These are phyloP conservation scores for Trametes versicolor DNA, from an alignment of 1,284 basidiomycete genomes.

Conservation along the genomic window DNA sequence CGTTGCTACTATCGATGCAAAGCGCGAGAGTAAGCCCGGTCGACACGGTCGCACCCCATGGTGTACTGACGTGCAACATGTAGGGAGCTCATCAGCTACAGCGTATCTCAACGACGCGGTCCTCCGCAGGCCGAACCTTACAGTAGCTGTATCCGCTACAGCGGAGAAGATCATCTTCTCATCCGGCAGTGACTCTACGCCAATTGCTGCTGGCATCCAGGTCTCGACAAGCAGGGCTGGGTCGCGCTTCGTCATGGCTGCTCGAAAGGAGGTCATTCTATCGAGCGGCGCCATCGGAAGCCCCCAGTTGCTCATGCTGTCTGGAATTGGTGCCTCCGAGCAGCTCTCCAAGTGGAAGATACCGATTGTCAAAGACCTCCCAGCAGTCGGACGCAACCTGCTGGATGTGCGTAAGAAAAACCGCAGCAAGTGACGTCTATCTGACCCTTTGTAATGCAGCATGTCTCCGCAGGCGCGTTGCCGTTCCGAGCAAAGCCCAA, in stretches of 20 bases:
- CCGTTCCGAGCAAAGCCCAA: slow-evolving; percentile 42
- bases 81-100: slow-evolving; percentile 50
- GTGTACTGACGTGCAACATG: too few relatives aligned
- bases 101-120: slow-evolving; percentile 50
- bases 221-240: slow-evolving; percentile 34
- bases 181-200: slow-evolving; percentile 10
- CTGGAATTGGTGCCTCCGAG: slow-evolving; percentile 54
- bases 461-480: slow-evolving; percentile 42
- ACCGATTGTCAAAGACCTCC: slow-evolving; percentile 47
- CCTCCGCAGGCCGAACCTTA: slow-evolving; percentile 50
- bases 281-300: slow-evolving; percentile 55
- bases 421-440: too few relatives aligned
- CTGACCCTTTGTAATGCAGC: too few relatives aligned
- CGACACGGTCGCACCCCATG: neutral
- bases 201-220: slow-evolving; percentile 45
- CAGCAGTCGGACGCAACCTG: slow-evolving; percentile 56
- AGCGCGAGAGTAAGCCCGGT: slow-evolving; percentile 43
- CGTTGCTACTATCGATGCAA: slow-evolving; percentile 42
- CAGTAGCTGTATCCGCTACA: slow-evolving; percentile 48
- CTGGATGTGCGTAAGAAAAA: slow-evolving; percentile 43
- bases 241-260: slow-evolving; percentile 42
- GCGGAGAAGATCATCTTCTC: slow-evolving; percentile 43
- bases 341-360: slow-evolving; percentile 51
- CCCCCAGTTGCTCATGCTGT: slow-evolving; percentile 58
- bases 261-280: slow-evolving; percentile 52